Conservation (phyloP, 495 filamentous ascomycete species). For the Apodospora peruviana region DNA sequence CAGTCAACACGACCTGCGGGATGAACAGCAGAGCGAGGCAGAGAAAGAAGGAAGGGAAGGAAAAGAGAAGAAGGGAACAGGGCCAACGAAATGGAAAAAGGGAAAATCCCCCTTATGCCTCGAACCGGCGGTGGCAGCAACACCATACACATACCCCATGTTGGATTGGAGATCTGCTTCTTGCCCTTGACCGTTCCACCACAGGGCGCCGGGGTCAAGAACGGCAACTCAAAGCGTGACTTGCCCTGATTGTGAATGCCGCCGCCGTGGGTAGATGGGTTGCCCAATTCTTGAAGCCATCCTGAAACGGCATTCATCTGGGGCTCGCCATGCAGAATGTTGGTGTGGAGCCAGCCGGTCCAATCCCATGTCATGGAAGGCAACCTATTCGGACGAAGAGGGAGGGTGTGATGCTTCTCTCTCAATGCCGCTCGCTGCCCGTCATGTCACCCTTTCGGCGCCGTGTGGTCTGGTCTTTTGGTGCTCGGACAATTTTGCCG, state of each 20-base stretch:
- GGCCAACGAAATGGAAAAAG: conserved; percentile 9
- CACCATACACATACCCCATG: too few species aligned
- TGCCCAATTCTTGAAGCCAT: conserved; percentile 21
- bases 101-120: conserved; percentile 9
- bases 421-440: conserved; percentile 8
- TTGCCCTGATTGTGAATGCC: neutral
- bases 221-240: neutral
- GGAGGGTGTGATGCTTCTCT: neutral
- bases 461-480: neutral
- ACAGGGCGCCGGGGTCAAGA: neutral
- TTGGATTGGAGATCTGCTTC: neutral
- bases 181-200: too few species aligned
- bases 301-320: conserved; percentile 19
- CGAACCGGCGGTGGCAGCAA: neutral
- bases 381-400: neutral
- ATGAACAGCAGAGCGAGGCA: conserved; percentile 14
- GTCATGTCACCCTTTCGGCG: neutral
- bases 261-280: too few species aligned
- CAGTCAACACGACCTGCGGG: neutral
- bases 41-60: conserved; percentile 14
- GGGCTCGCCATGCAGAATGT: conserved; percentile 13
- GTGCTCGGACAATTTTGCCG: neutral
- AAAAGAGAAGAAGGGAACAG: conserved; percentile 10
- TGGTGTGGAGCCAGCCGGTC: conserved; percentile 5
- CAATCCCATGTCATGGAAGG: conserved; percentile 8